Evolutionary conservation across 1,284 basidiomycete species (phyloP), one percentile per base, ranked within the genome.

Genomic region (Quambalaria eucalypti): DNA sequence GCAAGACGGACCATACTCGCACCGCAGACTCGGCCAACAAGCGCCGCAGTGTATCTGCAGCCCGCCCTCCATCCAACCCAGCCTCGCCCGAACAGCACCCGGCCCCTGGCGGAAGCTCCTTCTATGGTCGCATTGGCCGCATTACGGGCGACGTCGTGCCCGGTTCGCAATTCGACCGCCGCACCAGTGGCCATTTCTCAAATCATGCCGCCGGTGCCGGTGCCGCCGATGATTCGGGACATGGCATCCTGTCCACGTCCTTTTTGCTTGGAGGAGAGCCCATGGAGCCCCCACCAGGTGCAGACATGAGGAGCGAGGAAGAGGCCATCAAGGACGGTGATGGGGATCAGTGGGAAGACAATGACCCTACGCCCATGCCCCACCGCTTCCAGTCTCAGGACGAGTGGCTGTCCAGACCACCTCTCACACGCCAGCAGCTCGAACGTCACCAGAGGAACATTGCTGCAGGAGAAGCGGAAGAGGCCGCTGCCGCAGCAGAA

Each of bases 361-460:
- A 46, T 21, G 42, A 46, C 42, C 42, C 42, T 9, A 46, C 42
- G 12, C 42, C 42, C 21, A 46, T 46, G 42, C 42, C 42, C n/a
- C 12, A 26, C 42, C 42, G 42, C n/a, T 46, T 46, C 14, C 16
- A 21, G 3, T 12, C 12, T 12, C 42, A 46, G 25, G 42, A 46
- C 21, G n/a, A 12, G 12, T 46, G 42, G 42, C 42, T 46, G 16
- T 19, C 42, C 2, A 14, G 42, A 6, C 42, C 42, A 19, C 25
- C 42, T 14, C 14, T 46, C 21, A 46, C 42, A 4, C n/a, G 42
- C 16, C 31, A 33, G 16, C 31, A 33, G 31, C 31, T 33, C 31
- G 31, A 33, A 8, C 8, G 16, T 33, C 9, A 33, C 31, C 31
- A 33, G 16, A n/a, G n/a, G n/a, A n/a, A n/a, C n/a, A n/a, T n/a